phyloP scores from a whole-genome alignment of 2,329 filamentous ascomycete genomes.

The Ceratocystis cacaofunesta region DNA sequence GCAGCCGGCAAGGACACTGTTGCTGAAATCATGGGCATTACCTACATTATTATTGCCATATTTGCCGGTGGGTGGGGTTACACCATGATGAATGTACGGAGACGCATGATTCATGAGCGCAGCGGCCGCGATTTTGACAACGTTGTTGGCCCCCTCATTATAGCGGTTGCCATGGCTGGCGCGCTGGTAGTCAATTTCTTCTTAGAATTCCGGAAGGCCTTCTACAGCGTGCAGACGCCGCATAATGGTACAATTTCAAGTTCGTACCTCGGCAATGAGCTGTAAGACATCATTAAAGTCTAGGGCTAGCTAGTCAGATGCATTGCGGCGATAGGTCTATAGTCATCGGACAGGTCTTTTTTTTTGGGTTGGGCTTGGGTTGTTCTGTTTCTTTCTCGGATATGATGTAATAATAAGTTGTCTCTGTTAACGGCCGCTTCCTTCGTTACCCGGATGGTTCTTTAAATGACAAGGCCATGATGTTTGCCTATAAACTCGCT shows the following conservation, averaged over 20 bases:
- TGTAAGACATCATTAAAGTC: background rate
- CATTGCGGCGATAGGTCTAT: background rate
- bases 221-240: conserved; percentile 2
- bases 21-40: conserved; percentile 62
- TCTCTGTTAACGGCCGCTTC: background rate
- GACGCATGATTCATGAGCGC: conserved; percentile 65
- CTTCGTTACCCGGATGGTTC: background rate
- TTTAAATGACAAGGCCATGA: background rate
- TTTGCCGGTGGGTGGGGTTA: conserved; percentile 85
- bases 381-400: conserved; percentile 1
- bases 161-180: conserved; percentile 62
- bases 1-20: conserved; percentile 68
- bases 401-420: background rate
- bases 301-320: background rate
- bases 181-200: conserved; percentile 77
- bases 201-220: conserved; percentile 48
- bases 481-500: background rate
- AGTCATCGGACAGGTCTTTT: background rate
- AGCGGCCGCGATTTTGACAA: conserved; percentile 93
- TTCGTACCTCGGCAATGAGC: conserved; percentile 3
- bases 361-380: background rate
- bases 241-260: conserved; percentile 8
- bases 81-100: conserved; percentile 59
- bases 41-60: conserved; percentile 66
- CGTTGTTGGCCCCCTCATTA: conserved; percentile 65